Evolutionary conservation across 495 filamentous ascomycete genomes (phyloP).

Genomic region (Antarctomyces pellizariae): DNA sequence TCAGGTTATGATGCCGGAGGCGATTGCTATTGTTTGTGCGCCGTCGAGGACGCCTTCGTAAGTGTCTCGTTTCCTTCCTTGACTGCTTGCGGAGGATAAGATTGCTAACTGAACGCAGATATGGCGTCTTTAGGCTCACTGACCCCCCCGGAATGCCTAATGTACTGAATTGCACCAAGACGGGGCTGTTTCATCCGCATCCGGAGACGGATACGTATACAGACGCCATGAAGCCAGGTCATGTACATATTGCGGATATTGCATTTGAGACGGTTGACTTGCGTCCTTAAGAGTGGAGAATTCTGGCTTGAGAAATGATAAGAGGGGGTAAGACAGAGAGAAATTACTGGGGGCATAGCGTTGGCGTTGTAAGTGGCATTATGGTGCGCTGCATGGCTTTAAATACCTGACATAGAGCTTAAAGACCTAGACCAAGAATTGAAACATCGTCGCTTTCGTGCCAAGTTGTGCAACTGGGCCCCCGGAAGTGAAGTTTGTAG

Average conservation of each 20-base stretch:
- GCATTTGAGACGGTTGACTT: constrained; percentile 64
- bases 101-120: constrained; percentile 23
- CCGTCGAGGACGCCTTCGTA: constrained; percentile 53
- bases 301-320: no score
- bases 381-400: no score
- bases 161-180: constrained; percentile 50
- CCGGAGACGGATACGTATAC: constrained; percentile 52
- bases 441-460: no score
- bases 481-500: no score
- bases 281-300: constrained; percentile 22
- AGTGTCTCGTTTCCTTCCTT: constrained; percentile 15
- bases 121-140: constrained; percentile 80
- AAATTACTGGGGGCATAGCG: no score
- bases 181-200: constrained; percentile 68
- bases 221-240: constrained; percentile 56
- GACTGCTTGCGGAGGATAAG: not conserved
- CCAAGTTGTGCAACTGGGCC: no score
- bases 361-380: no score
- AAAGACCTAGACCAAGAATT: no score
- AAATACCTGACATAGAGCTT: no score
- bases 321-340: no score
- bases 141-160: constrained; percentile 72
- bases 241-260: constrained; percentile 63
- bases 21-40: constrained; percentile 90
- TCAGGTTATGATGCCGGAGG: constrained; percentile 84